These are phyloP conservation scores for Alternaria alternata DNA, from an alignment of 2,329 filamentous ascomycete genomes.

Conservation along the genomic window DNA sequence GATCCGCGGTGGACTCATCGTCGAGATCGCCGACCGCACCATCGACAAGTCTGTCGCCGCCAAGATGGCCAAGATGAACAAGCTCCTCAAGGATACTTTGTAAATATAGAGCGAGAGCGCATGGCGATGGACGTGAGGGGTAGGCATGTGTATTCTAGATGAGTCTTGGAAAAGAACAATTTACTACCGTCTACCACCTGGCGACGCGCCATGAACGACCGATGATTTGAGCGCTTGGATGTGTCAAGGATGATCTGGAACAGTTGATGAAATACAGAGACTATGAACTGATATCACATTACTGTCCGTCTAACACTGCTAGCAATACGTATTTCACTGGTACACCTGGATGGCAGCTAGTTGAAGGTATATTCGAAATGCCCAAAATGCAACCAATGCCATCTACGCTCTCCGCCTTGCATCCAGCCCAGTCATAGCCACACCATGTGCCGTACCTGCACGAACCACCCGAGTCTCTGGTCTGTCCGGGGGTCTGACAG, in stretches of 20 bases:
- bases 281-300: neutral
- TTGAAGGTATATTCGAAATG: neutral
- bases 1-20: conserved; percentile 89
- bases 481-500: neutral
- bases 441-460: neutral
- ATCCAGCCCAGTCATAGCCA: neutral
- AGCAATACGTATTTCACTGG: neutral
- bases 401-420: neutral
- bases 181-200: conserved; percentile 22
- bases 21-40: conserved; percentile 97
- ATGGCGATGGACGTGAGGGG: conserved; percentile 22
- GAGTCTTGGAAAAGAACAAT: conserved; percentile 36
- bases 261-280: neutral
- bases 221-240: neutral
- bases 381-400: neutral
- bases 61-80: conserved; percentile 99
- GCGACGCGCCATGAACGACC: neutral
- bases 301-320: neutral
- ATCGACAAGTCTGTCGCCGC: conserved; percentile 96
- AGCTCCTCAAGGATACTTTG: conserved; percentile 94
- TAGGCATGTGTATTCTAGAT: conserved; percentile 49
- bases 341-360: neutral
- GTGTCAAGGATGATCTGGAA: neutral
- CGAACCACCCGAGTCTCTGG: neutral
- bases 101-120: conserved; percentile 66